Percentiles rank a stretch among this genome's conserved stretches.
phyloP scores from a whole-genome alignment of 345 rosid genomes.

The Gossypioides kirkii region DNA sequence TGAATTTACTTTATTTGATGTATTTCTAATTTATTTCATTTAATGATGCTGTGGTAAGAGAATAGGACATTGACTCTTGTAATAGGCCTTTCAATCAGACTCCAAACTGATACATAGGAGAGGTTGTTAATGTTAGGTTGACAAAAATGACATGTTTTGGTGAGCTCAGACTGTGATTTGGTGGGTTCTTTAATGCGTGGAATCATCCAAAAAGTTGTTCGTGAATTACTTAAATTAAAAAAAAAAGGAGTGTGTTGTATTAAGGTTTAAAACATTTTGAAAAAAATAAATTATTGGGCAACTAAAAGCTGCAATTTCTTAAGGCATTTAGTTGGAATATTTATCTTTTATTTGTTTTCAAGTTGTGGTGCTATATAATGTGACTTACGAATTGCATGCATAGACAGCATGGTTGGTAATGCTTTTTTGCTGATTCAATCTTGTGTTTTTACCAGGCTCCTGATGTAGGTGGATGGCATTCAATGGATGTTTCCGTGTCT shows the following conservation, averaged over 20 bases:
- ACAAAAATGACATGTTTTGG: neutral
- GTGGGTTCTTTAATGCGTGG: neutral
- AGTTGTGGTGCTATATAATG: neutral
- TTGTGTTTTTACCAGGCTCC: constrained; percentile 36
- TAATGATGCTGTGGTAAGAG: neutral
- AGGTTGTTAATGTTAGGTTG: neutral
- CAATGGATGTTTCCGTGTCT: constrained; percentile 32
- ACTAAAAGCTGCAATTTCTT: neutral
- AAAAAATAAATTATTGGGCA: neutral
- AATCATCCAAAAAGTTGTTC: neutral
- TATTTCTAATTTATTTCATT: neutral
- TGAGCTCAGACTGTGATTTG: neutral
- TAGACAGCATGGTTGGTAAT: neutral
- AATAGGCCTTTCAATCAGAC: neutral
- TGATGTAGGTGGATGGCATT: constrained; percentile 32
- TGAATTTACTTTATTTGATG: neutral
- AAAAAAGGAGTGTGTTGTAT: neutral
- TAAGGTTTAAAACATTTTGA: neutral
- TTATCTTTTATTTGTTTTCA: neutral
- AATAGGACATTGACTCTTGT: neutral
- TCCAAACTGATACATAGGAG: neutral
- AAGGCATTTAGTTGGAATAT: neutral
- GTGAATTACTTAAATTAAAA: neutral
- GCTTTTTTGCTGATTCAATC: constrained; percentile 10
- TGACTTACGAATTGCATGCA: neutral